Evolutionary conservation across 176 grass and related monocot species (phyloP).

Genomic region (Carex cristatella): DNA sequence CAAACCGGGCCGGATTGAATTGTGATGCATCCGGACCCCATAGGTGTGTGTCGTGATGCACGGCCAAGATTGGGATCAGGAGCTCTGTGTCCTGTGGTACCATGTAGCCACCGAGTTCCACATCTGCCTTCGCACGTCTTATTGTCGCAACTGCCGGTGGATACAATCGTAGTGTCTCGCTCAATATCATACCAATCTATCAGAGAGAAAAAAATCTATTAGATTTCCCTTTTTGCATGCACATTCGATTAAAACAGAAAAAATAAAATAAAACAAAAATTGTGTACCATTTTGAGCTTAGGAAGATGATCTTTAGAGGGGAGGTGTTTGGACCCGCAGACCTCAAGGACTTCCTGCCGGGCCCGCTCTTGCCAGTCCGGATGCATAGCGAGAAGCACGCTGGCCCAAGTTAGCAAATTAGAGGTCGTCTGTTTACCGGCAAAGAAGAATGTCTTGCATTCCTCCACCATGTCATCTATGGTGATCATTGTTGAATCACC

Average conservation of each 20-base stretch:
- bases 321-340: slow-evolving; percentile 54
- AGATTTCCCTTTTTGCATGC: background rate
- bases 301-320: slow-evolving; percentile 71
- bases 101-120: slow-evolving; percentile 42
- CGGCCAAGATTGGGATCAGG: slow-evolving; percentile 68
- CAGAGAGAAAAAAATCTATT: background rate
- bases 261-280: background rate
- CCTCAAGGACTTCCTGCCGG: slow-evolving; percentile 51
- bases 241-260: background rate
- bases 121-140: slow-evolving; percentile 50
- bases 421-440: slow-evolving; percentile 95
- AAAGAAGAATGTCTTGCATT: slow-evolving; percentile 99
- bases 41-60: slow-evolving; percentile 52
- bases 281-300: slow-evolving; percentile 60
- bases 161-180: slow-evolving; percentile 72
- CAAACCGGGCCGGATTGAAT: slow-evolving; percentile 64
- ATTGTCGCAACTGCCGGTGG: slow-evolving; percentile 82
- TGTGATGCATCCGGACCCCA: slow-evolving; percentile 49
- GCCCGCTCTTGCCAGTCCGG: slow-evolving; percentile 83
- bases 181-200: slow-evolving; percentile 72
- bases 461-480: slow-evolving; percentile 74
- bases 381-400: slow-evolving; percentile 94
- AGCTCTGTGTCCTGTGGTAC: slow-evolving; percentile 61
- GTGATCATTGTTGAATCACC: slow-evolving; percentile 32
- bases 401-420: slow-evolving; percentile 75